Evolutionary conservation across 768 basidiomycete species (phyloP).

Genomic region (Lactifluus echinatus): DNA sequence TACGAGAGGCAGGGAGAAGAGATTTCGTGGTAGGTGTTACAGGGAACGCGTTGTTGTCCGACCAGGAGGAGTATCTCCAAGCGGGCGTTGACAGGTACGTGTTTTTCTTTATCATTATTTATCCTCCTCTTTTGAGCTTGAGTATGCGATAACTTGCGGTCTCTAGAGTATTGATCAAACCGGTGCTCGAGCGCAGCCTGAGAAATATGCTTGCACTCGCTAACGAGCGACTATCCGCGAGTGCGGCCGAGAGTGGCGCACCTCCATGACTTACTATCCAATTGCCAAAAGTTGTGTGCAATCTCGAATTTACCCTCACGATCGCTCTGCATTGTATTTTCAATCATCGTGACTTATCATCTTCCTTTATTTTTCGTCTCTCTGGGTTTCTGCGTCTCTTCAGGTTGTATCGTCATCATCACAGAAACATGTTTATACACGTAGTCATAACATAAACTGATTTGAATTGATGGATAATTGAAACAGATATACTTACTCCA

Average conservation of each 20-base stretch:
- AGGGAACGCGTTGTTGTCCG: conserved; percentile 34
- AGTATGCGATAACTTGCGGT: neutral
- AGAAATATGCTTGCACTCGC: conserved; percentile 36
- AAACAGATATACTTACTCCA: too few species aligned
- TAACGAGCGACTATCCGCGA: conserved; percentile 27
- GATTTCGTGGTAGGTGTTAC: conserved; percentile 84
- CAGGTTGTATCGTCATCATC: neutral
- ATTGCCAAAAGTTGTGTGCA: neutral
- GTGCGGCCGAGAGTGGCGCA: conserved; percentile 20
- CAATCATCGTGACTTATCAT: neutral
- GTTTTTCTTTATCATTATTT: conserved; percentile 2
- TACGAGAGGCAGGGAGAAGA: conserved; percentile 53
- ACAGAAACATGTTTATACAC: neutral
- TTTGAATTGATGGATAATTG: too few species aligned
- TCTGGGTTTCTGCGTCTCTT: neutral
- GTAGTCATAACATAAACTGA: too few species aligned
- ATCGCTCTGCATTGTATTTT: neutral
- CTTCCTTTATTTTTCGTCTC: neutral
- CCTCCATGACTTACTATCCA: conserved; percentile 7
- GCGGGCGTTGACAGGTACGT: conserved; percentile 71
- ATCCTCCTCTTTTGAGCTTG: neutral
- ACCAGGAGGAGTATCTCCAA: conserved; percentile 62
- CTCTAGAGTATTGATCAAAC: conserved; percentile 66
- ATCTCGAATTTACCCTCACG: neutral
- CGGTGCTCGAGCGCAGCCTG: conserved; percentile 53